A percentile compares a stretch with the other conserved stretches of the same genome.
Evolutionary conservation across 805 yeast species (phyloP).

Genomic region (Candida khao-thaluensis): DNA sequence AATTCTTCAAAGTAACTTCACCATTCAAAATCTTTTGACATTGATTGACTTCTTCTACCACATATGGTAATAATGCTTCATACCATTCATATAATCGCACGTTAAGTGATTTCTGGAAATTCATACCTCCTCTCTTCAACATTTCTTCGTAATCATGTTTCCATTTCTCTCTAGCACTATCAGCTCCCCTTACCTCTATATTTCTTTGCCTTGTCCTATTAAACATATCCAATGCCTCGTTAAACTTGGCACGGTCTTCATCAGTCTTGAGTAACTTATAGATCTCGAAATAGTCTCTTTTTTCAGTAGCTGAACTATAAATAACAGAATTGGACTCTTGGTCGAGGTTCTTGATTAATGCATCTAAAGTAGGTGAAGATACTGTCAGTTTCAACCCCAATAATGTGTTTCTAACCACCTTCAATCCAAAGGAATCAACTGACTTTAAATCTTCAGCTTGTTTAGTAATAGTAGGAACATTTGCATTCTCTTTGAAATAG

Average conservation of each 20-base stretch:
- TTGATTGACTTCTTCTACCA: slow-evolving; percentile 61
- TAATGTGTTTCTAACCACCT: slow-evolving; percentile 73
- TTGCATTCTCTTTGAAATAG: slow-evolving; percentile 31
- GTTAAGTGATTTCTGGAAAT: slow-evolving; percentile 61
- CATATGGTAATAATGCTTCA: slow-evolving; percentile 64
- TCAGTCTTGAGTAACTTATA: slow-evolving; percentile 50
- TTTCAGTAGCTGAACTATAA: slow-evolving; percentile 35
- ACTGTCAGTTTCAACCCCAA: slow-evolving; percentile 33
- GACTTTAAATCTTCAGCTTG: slow-evolving; percentile 55
- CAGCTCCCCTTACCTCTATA: slow-evolving; percentile 75
- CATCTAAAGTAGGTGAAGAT: slow-evolving; percentile 19
- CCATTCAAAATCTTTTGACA: slow-evolving; percentile 47
- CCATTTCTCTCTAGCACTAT: slow-evolving; percentile 89
- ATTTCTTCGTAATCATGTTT: slow-evolving; percentile 72
- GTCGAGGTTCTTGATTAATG: slow-evolving; percentile 28
- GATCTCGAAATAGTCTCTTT: slow-evolving; percentile 66
- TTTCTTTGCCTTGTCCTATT: slow-evolving; percentile 75
- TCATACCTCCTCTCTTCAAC: slow-evolving; percentile 54
- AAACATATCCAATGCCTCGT: slow-evolving; percentile 62
- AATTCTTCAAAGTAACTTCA: slow-evolving; percentile 18
- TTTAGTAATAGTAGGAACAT: slow-evolving; percentile 47
- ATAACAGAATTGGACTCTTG: slow-evolving; percentile 27
- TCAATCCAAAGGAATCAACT: slow-evolving; percentile 76
- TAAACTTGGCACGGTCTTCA: slow-evolving; percentile 51
- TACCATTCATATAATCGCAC: slow-evolving; percentile 85